A percentile compares a stretch with the other conserved stretches of the same genome.
Evolutionary conservation across 2,329 filamentous ascomycete genomes (phyloP).

Genomic region (Bimuria novae-zelandiae): DNA sequence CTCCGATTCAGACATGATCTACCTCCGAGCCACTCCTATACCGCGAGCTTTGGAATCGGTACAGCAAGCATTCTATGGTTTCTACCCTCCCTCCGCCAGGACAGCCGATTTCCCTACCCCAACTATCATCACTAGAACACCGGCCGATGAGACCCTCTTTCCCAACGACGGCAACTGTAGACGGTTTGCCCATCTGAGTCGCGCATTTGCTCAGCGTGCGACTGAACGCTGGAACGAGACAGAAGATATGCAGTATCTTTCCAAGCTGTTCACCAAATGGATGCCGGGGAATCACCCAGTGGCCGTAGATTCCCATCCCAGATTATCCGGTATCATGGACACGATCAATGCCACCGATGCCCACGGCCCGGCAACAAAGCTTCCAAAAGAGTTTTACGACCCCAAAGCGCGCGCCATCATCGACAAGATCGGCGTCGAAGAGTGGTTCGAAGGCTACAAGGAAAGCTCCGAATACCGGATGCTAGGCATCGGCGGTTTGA

Average conservation of each 20-base stretch:
- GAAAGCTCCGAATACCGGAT: slow-evolving; percentile 87
- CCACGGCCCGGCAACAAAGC: slow-evolving; percentile 76
- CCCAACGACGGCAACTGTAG: slow-evolving; percentile 56
- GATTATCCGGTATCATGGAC: slow-evolving; percentile 90
- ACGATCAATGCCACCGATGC: slow-evolving; percentile 87
- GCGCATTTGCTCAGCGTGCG: slow-evolving; percentile 54
- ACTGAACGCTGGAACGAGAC: slow-evolving; percentile 59
- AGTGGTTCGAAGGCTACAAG: slow-evolving; percentile 88
- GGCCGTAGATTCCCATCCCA: slow-evolving; percentile 81
- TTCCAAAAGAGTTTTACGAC: slow-evolving; percentile 90
- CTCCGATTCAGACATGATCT: slow-evolving; percentile 49
- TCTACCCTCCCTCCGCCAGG: slow-evolving; percentile 52
- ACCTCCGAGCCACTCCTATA: slow-evolving; percentile 55
- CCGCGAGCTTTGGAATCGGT: slow-evolving; percentile 56
- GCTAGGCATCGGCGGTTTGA: slow-evolving; percentile 81
- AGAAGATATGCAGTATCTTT: slow-evolving; percentile 82
- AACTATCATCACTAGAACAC: slow-evolving; percentile 51
- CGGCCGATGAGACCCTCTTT: slow-evolving; percentile 55
- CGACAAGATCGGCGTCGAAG: slow-evolving; percentile 76
- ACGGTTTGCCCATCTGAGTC: slow-evolving; percentile 53
- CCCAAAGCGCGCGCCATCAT: slow-evolving; percentile 69
- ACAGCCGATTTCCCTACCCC: slow-evolving; percentile 50
- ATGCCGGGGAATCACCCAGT: slow-evolving; percentile 75
- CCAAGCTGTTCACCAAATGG: slow-evolving; percentile 76
- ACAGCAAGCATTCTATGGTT: slow-evolving; percentile 55